Conservation (phyloP, 164 flowering plant genomes). For the Vitis rotundifolia region DNA sequence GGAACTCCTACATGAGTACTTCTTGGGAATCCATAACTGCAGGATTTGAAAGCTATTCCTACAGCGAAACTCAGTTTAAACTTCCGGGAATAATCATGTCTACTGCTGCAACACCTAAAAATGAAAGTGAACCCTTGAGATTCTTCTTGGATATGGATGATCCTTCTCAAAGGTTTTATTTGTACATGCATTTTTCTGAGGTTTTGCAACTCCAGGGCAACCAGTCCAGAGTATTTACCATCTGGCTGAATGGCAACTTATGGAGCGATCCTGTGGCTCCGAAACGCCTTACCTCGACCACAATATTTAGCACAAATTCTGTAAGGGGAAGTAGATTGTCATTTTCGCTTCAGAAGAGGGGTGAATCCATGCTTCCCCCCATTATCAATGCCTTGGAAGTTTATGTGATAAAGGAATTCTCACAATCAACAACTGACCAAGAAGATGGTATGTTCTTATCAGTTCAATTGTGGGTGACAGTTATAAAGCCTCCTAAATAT, state of each 20-base stretch:
- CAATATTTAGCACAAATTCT: slow-evolving; percentile 7
- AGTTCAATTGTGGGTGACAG: too few species aligned
- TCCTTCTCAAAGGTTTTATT: slow-evolving; percentile 9
- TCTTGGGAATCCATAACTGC: slow-evolving; percentile 1
- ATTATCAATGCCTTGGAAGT: slow-evolving; percentile 52
- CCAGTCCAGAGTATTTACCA: slow-evolving; percentile 33
- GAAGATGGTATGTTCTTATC: slow-evolving; percentile 26
- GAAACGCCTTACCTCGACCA: not conserved
- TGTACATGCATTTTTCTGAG: slow-evolving; percentile 48
- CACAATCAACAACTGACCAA: slow-evolving; percentile 25
- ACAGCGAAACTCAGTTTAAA: not conserved
- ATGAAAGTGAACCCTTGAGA: slow-evolving; percentile 9
- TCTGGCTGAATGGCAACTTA: slow-evolving; percentile 20
- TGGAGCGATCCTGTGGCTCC: slow-evolving; percentile 10
- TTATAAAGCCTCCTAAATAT: too few species aligned
- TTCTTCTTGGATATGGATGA: slow-evolving; percentile 14
- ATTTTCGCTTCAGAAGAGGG: slow-evolving; percentile 13
- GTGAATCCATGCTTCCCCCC: slow-evolving; percentile 40
- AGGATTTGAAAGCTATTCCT: not conserved
- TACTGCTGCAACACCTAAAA: slow-evolving; percentile 24
- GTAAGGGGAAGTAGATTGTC: not conserved
- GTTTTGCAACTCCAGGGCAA: slow-evolving; percentile 15
- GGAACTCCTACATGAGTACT: slow-evolving; percentile 12
- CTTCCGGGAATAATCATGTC: slow-evolving; percentile 18
- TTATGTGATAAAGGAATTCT: slow-evolving; percentile 12